phyloP scores from a whole-genome alignment of 2,329 filamentous ascomycete genomes.

The Verticillium albo-atrum region DNA sequence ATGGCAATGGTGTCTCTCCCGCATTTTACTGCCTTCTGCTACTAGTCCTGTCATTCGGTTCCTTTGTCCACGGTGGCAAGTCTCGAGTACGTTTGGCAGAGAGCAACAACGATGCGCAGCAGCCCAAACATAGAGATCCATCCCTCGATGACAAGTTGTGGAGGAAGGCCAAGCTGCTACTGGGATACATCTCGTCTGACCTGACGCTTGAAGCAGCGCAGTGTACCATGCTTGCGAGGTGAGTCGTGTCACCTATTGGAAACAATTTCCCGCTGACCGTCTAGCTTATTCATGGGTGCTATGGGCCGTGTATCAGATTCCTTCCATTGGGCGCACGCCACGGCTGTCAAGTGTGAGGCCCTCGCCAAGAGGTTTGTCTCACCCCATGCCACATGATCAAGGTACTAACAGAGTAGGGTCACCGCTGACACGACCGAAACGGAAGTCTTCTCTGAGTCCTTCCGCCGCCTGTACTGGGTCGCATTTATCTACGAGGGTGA shows the following conservation, averaged over 20 bases:
- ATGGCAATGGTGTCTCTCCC: background rate
- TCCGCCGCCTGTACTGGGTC: conserved; percentile 22
- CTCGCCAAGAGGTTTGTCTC: conserved; percentile 11
- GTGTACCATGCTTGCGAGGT: conserved; percentile 23
- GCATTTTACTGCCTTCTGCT: conserved; percentile 11
- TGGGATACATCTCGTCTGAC: conserved; percentile 15
- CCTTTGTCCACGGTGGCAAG: conserved; percentile 4
- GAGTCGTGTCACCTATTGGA: background rate
- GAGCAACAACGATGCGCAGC: background rate
- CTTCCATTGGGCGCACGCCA: conserved; percentile 18
- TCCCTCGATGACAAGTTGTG: conserved; percentile 10
- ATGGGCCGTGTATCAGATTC: conserved; percentile 17
- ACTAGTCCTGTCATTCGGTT: conserved; percentile 12
- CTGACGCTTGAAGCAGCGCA: conserved; percentile 18
- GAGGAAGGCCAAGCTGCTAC: conserved; percentile 17
- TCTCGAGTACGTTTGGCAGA: background rate
- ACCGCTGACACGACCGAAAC: background rate
- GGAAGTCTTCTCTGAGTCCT: conserved; percentile 11
- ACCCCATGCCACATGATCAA: background rate
- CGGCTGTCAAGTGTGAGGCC: conserved; percentile 21
- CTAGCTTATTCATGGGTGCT: conserved; percentile 20
- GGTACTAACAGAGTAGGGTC: background rate
- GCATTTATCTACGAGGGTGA: conserved; percentile 24
- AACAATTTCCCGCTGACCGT: background rate
- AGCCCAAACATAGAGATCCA: background rate